phyloP scores from a whole-genome alignment of 768 basidiomycete species.

The Leccinum longicurvipes region DNA sequence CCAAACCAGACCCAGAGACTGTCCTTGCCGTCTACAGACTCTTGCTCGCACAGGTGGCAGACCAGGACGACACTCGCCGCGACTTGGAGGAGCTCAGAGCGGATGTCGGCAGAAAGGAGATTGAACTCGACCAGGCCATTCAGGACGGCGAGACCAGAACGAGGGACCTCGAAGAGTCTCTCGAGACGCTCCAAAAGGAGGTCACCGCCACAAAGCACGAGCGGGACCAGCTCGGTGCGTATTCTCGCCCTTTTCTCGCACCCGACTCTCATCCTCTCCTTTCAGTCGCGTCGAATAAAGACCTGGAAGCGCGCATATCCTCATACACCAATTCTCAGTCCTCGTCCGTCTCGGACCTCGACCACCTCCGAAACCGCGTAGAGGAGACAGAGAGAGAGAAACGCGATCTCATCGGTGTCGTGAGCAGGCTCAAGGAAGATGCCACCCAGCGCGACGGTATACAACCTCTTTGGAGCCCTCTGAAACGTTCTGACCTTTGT shows the following conservation, averaged over 20 bases:
- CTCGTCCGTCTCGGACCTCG: constrained; percentile 60
- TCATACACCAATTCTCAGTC: constrained; percentile 56
- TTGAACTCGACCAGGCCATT: constrained; percentile 81
- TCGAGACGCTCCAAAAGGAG: constrained; percentile 55
- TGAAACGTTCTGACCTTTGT: neutral
- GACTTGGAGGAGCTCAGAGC: constrained; percentile 73
- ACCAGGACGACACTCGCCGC: constrained; percentile 51
- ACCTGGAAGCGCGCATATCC: constrained; percentile 54
- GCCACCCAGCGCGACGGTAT: constrained; percentile 70
- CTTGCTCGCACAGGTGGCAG: constrained; percentile 52
- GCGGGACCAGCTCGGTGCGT: constrained; percentile 63
- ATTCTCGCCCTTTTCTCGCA: constrained; percentile 2
- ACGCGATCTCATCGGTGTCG: constrained; percentile 78
- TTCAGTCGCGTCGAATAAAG: constrained; percentile 43
- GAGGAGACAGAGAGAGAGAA: constrained; percentile 88
- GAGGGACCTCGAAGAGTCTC: constrained; percentile 51
- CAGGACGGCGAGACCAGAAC: constrained; percentile 69
- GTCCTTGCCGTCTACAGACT: constrained; percentile 62
- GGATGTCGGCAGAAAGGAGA: constrained; percentile 64
- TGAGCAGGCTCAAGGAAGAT: constrained; percentile 81
- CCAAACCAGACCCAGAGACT: constrained; percentile 54
- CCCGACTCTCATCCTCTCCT: constrained; percentile 9
- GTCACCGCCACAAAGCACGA: constrained; percentile 55
- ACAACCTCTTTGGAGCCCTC: constrained; percentile 12
- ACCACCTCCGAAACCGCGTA: constrained; percentile 53